A percentile compares a stretch with the other conserved stretches of the same genome.
Evolutionary conservation across 108 stramenopile genomes (phyloP).

Genomic region (Fistulifera solaris): DNA sequence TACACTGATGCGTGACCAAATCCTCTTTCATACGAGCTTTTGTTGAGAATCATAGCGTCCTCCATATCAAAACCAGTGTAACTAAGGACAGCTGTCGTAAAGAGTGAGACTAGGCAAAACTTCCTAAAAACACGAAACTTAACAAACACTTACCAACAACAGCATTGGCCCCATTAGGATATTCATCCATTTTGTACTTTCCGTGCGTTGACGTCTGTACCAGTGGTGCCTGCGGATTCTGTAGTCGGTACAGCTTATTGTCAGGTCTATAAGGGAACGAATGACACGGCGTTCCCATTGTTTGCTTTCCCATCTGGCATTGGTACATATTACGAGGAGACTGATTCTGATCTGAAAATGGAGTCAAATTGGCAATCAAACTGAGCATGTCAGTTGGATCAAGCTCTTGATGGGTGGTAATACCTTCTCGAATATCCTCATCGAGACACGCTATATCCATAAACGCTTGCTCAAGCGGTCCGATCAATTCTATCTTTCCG

Average conservation of each 20-base stretch:
- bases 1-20: slow-evolving; percentile 93
- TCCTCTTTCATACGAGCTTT: slow-evolving; percentile 86
- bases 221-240: slow-evolving; percentile 92
- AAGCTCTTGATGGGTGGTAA: slow-evolving; percentile 92
- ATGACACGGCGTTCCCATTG: slow-evolving; percentile 97
- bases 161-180: slow-evolving; percentile 97
- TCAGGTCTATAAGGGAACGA: slow-evolving; percentile 87
- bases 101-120: not conserved
- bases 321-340: slow-evolving; percentile 98
- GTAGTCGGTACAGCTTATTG: slow-evolving; percentile 93
- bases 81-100: slow-evolving; percentile 76
- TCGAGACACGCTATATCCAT: slow-evolving; percentile 93
- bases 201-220: slow-evolving; percentile 90
- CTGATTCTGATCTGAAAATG: slow-evolving; percentile 98
- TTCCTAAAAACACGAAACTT: not conserved
- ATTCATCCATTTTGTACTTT: slow-evolving; percentile 95
- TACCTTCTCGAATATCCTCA: slow-evolving; percentile 82
- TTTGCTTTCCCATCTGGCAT: slow-evolving; percentile 99
- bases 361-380: slow-evolving; percentile 92
- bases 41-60: slow-evolving; percentile 99
- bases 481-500: slow-evolving; percentile 86
- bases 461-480: slow-evolving; percentile 96
- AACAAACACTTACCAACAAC: slow-evolving; percentile 58
- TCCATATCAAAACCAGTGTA: slow-evolving; percentile 99
- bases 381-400: slow-evolving; percentile 96